Percentiles rank a stretch among this genome's conserved stretches.
These are phyloP conservation scores for Rhododendron vialii DNA, from an alignment of 148 eudicot genomes.

Conservation along the genomic window DNA sequence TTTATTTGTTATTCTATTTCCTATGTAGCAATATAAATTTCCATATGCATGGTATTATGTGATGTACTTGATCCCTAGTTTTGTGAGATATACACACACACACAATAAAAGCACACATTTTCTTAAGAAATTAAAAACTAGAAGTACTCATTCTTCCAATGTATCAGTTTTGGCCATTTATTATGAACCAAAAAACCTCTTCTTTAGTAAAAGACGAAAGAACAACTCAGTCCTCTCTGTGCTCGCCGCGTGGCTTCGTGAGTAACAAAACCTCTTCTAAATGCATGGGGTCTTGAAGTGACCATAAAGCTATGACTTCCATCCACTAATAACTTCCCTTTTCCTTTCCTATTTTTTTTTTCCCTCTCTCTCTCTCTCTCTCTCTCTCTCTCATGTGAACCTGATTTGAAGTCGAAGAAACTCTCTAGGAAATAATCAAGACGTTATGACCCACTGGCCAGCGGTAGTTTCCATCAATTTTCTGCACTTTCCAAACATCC, in stretches of 20 bases:
- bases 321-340: neutral
- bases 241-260: too few relatives aligned
- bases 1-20: neutral
- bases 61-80: neutral
- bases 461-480: constrained; percentile 2
- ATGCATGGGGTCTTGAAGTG: neutral
- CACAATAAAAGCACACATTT: neutral
- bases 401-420: constrained; percentile 13
- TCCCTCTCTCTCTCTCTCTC: neutral
- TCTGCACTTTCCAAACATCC: neutral
- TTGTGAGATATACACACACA: neutral
- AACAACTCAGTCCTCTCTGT: too few relatives aligned
- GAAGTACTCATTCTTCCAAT: neutral
- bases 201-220: too few relatives aligned
- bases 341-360: neutral
- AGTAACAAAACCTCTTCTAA: too few relatives aligned
- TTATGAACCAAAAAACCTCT: too few relatives aligned
- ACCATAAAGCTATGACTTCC: neutral
- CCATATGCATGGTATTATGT: neutral
- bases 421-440: neutral
- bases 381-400: constrained; percentile 11
- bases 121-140: neutral
- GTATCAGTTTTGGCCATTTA: constrained; percentile 8
- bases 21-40: neutral
- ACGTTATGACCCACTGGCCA: constrained; percentile 7